phyloP scores from a whole-genome alignment of 257 asterid genomes.

The Solanum raphanifolium region DNA sequence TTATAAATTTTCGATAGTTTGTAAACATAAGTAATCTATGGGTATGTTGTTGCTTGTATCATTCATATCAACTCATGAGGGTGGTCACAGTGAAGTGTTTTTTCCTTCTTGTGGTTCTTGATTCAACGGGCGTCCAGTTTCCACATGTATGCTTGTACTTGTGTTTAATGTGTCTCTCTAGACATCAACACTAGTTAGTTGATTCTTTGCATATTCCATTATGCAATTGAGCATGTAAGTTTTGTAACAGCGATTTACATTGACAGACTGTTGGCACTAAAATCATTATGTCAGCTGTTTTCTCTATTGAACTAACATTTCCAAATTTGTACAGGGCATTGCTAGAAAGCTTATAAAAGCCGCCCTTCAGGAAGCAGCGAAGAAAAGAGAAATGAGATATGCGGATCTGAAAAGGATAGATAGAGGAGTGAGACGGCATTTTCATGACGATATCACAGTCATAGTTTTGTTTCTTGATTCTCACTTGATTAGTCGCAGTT shows the following conservation, averaged over 20 bases:
- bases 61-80: neutral
- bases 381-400: conserved; percentile 71
- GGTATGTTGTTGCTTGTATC: neutral
- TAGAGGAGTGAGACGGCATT: conserved; percentile 67
- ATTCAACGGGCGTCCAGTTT: neutral
- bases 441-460: conserved; percentile 74
- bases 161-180: neutral
- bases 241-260: neutral
- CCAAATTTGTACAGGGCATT: conserved; percentile 43
- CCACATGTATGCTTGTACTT: neutral
- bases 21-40: neutral
- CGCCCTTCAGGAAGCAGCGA: conserved; percentile 58
- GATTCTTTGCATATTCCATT: neutral
- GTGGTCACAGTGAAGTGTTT: neutral
- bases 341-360: conserved; percentile 58
- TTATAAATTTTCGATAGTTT: neutral
- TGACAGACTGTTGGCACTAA: neutral
- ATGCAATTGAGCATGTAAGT: neutral
- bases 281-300: neutral
- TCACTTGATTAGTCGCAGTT: conserved; percentile 37
- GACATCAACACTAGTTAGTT: neutral
- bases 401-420: conserved; percentile 57
- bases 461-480: conserved; percentile 54
- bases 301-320: neutral
- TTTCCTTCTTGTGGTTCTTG: neutral